Evolutionary conservation across 371 early-diverging fungal genomes (phyloP).

Genomic region (Actinomucor elegans): DNA sequence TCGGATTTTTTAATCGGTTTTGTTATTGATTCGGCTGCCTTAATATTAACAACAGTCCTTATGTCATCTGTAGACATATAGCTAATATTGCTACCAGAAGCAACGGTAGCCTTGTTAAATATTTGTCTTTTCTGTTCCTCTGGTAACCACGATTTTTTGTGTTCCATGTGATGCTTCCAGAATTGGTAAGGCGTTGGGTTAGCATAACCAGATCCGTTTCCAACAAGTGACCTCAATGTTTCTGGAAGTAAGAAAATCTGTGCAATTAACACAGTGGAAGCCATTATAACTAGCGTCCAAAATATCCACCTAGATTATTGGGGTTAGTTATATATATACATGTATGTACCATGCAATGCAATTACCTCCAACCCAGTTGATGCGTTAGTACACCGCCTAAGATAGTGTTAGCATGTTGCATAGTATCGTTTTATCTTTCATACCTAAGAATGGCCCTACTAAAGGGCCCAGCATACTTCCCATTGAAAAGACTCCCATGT

Average conservation of each 20-base stretch:
- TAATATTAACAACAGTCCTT: background rate
- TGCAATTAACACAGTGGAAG: slow-evolving; percentile 42
- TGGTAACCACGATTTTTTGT: background rate
- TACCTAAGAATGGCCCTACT: slow-evolving; percentile 48
- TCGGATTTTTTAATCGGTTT: background rate
- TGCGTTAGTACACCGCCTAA: slow-evolving; percentile 32
- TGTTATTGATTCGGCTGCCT: background rate
- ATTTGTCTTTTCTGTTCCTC: background rate
- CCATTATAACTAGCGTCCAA: slow-evolving; percentile 56
- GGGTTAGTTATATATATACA: too few relatives aligned
- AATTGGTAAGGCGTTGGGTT: slow-evolving; percentile 26
- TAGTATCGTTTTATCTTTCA: background rate
- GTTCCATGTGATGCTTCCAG: slow-evolving; percentile 2
- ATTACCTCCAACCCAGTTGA: slow-evolving; percentile 33
- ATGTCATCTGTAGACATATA: background rate
- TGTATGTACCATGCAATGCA: background rate
- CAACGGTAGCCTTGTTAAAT: background rate
- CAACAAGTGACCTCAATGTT: slow-evolving; percentile 51
- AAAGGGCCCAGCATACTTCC: slow-evolving; percentile 35
- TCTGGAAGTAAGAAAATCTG: slow-evolving; percentile 62
- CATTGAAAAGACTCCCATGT: slow-evolving; percentile 56
- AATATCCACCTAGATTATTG: slow-evolving; percentile 45
- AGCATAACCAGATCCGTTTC: slow-evolving; percentile 24
- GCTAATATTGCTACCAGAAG: background rate
- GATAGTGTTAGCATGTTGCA: background rate